Percentiles rank a stretch among this genome's conserved stretches.
Conservation (phyloP, 2,329 filamentous ascomycete species). For the Sclerotinia borealis region DNA sequence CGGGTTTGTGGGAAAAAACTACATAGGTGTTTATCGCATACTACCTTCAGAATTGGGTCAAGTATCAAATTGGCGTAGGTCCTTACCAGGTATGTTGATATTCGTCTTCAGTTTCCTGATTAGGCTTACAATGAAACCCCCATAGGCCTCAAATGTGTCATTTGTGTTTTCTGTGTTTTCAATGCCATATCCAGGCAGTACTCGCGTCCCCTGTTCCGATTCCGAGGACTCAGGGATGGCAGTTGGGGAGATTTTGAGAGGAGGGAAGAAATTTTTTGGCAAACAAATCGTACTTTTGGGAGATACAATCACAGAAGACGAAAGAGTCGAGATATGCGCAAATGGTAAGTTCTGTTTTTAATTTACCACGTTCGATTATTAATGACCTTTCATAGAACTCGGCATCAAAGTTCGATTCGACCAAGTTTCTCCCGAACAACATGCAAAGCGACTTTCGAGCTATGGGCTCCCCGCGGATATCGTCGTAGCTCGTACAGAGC, state of each 20-base stretch:
- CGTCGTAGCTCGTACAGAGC: not conserved
- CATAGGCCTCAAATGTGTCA: not conserved
- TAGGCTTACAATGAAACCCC: not conserved
- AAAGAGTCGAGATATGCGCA: not conserved
- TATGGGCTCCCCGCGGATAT: not conserved
- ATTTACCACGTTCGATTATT: not conserved
- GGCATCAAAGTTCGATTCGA: not conserved
- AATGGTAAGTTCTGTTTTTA: not conserved
- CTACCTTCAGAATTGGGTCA: slow-evolving; percentile 3
- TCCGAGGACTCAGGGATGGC: not conserved
- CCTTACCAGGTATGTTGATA: not conserved
- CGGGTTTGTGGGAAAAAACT: not conserved
- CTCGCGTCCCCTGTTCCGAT: not conserved
- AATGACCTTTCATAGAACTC: not conserved
- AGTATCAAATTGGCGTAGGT: slow-evolving; percentile 1
- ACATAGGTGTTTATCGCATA: not conserved
- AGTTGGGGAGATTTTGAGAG: slow-evolving; percentile 1
- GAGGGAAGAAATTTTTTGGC: not conserved
- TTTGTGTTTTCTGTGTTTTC: not conserved
- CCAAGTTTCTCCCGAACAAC: not conserved
- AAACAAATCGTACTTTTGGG: not conserved
- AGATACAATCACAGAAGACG: not conserved
- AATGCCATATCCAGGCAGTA: not conserved
- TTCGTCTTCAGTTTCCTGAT: not conserved
- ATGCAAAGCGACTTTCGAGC: not conserved